Evolutionary conservation across 2,329 filamentous ascomycete species (phyloP), one percentile per base, ranked within the genome.

Genomic region (Periconia macrospinosa): DNA sequence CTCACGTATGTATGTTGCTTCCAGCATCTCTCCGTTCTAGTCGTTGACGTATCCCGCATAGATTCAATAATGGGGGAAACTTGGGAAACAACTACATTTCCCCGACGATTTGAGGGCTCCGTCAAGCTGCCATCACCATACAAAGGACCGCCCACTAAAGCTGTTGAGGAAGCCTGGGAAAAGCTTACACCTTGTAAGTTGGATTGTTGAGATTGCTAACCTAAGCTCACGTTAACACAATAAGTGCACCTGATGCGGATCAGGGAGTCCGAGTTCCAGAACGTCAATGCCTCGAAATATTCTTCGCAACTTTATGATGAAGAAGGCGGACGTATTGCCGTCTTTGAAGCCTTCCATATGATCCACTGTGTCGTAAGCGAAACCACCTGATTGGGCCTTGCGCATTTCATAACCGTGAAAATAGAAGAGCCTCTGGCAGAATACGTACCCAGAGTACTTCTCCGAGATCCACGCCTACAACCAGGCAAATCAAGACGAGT

Each of bases 361-460:
- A 15, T 58, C 1, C 56, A 58, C 43, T 58, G 56, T 35, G 46
- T 58, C 6, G 56, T 58, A 45, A 50, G 48, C 50, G 2, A n/a
- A n/a, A n/a, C n/a, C n/a, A n/a, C n/a, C n/a, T n/a, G n/a, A n/a
- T n/a, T n/a, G n/a, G n/a, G n/a, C n/a, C 14, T 8, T 15, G 13
- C 30, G n/a, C 23, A 18, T 30, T 35, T 11, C 2, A 6, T 5
- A 37, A n/a, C 40, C 41, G 13, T n/a, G 8, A 33, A 30, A 42
- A 55, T 43, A 45, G 43, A 52, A 20, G 41, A 7, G 30, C 11
- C 49, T 55, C 9, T 55, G 52, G 52, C 14, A 33, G 33, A 35
- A 45, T 11, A 48, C 55, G 11, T 57, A 57, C 41, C 55, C 52
- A 37, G 41, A 47, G 8, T 54, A 57, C 42, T 57, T 52, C 35